These are phyloP conservation scores for Claviceps africana DNA, from an alignment of 2,329 filamentous ascomycete genomes.

Conservation along the genomic window DNA sequence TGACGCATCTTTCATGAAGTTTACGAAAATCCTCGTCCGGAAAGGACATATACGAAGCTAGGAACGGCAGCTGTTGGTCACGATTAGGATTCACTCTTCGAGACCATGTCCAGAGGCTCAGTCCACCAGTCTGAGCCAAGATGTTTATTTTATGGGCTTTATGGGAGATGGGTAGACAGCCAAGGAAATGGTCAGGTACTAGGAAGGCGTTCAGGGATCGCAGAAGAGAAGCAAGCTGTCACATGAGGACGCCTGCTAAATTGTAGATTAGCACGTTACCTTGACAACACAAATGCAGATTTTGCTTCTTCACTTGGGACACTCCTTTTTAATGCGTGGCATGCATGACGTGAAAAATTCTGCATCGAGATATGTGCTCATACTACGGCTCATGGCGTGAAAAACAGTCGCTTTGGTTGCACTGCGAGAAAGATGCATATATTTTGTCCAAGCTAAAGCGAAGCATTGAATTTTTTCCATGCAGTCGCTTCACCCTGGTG, in stretches of 20 bases:
- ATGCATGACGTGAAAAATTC: background rate
- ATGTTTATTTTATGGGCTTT: conserved; percentile 13
- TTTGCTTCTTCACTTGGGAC: conserved; percentile 8
- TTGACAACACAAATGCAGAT: conserved; percentile 15
- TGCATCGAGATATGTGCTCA: background rate
- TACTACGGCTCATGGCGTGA: background rate
- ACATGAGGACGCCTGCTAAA: conserved; percentile 13
- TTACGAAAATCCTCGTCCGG: conserved; percentile 20
- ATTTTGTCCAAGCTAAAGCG: background rate
- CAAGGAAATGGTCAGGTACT: conserved; percentile 20
- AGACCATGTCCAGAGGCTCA: conserved; percentile 1
- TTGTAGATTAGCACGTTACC: conserved; percentile 10
- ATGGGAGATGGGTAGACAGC: conserved; percentile 18
- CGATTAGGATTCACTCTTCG: conserved; percentile 11
- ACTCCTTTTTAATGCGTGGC: background rate
- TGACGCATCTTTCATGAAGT: conserved; percentile 29
- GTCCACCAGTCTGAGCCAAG: conserved; percentile 7
- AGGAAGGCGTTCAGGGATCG: conserved; percentile 16
- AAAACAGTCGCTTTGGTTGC: background rate
- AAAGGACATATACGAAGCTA: conserved; percentile 14
- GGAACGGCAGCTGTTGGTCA: conserved; percentile 6
- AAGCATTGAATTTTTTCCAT: background rate
- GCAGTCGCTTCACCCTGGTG: background rate
- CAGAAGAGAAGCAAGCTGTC: conserved; percentile 15
- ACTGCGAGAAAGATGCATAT: background rate